These are phyloP conservation scores for Lactuca sativa DNA, from an alignment of 129 eudicot species.

Conservation along the genomic window DNA sequence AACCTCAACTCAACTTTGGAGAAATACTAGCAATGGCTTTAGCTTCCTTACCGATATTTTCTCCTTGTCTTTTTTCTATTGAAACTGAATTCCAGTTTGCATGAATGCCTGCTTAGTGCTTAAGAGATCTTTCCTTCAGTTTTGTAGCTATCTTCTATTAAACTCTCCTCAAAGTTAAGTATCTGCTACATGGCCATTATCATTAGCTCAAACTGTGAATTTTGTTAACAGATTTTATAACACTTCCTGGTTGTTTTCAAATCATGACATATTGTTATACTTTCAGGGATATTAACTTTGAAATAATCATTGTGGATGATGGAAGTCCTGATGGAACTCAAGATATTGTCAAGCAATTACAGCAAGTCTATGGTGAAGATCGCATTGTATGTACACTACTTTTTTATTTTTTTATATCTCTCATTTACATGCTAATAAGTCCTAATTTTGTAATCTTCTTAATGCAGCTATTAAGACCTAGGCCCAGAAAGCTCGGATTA, in stretches of 20 bases:
- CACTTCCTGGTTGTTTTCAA: background rate
- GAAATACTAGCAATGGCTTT: too few species aligned
- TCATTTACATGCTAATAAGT: background rate
- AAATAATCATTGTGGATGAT: slow-evolving; percentile 85
- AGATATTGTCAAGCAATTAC: slow-evolving; percentile 88
- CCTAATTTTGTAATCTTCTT: slow-evolving; percentile 9
- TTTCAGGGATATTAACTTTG: slow-evolving; percentile 73
- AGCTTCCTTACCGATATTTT: too few species aligned
- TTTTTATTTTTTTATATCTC: background rate
- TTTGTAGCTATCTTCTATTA: too few species aligned
- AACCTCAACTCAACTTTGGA: too few species aligned
- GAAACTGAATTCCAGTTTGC: too few species aligned
- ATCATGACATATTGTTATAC: slow-evolving; percentile 14
- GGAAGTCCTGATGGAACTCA: slow-evolving; percentile 99
- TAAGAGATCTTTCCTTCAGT: too few species aligned
- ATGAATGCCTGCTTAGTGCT: too few species aligned
- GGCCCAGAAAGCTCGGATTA: slow-evolving; percentile 88
- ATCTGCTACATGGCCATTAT: too few species aligned
- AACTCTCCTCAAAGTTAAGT: too few species aligned
- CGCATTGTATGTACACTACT: slow-evolving; percentile 60
- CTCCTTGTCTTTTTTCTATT: too few species aligned
- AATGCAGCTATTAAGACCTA: slow-evolving; percentile 72
- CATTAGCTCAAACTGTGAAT: too few species aligned
- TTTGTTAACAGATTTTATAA: too few species aligned
- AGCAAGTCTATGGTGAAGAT: slow-evolving; percentile 80